A percentile compares a stretch with the other conserved stretches of the same genome.
Evolutionary conservation across 768 basidiomycete genomes (phyloP).

Genomic region (Termitomyces sp.): DNA sequence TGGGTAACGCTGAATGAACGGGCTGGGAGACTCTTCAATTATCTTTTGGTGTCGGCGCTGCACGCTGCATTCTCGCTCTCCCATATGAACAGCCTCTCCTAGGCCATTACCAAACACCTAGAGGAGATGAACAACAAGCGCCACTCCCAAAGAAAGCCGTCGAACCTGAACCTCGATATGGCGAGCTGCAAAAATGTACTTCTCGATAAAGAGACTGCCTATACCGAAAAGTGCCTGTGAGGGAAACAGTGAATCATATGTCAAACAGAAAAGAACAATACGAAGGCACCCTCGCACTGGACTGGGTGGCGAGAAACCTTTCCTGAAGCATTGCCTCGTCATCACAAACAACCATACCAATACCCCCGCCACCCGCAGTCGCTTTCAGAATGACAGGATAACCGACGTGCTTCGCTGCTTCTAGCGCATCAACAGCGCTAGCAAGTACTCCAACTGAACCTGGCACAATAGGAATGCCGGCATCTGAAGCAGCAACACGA

Average conservation of each 20-base stretch:
- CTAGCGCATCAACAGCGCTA: conserved; percentile 37
- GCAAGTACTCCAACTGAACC: conserved; percentile 50
- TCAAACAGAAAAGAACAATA: not conserved
- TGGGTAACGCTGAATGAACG: conserved; percentile 45
- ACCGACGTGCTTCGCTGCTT: conserved; percentile 39
- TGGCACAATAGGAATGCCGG: conserved; percentile 53
- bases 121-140: not conserved
- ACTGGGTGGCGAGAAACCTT: conserved; percentile 33
- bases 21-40: conserved; percentile 66
- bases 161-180: conserved; percentile 65
- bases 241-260: not conserved
- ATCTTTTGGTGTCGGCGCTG: conserved; percentile 74
- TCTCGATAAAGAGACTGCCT: conserved; percentile 55
- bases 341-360: conserved; percentile 58
- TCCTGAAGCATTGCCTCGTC: conserved; percentile 33
- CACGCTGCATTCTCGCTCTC: conserved; percentile 68
- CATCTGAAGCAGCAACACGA: conserved; percentile 37
- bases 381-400: conserved; percentile 68
- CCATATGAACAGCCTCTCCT: conserved; percentile 58
- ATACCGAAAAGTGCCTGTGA: conserved; percentile 39
- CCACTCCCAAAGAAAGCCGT: not conserved
- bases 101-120: conserved; percentile 67
- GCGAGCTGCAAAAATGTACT: conserved; percentile 50
- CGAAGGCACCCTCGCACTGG: conserved; percentile 40
- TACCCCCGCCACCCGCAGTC: conserved; percentile 67